Evolutionary conservation across 1,139 yeast species (phyloP).

Genomic region (Groenewaldozyma auringiensis): DNA sequence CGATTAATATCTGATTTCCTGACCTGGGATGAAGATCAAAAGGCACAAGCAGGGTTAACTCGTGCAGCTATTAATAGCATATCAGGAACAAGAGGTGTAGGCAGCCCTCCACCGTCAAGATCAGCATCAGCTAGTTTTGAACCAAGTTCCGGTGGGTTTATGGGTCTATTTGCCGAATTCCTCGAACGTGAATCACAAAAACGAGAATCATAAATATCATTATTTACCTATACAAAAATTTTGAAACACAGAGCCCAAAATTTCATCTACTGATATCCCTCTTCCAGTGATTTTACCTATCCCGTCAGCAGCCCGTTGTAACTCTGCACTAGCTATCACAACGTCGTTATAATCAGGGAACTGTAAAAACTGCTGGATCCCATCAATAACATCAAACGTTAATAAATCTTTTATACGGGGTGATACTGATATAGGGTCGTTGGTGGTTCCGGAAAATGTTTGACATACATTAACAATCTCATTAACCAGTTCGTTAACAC

Average conservation of each 20-base stretch:
- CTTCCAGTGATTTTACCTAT: constrained; percentile 90
- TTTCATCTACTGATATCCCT: constrained; percentile 81
- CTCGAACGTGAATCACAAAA: constrained; percentile 55
- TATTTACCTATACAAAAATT: constrained; percentile 91
- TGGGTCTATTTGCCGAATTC: constrained; percentile 83
- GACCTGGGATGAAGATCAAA: constrained; percentile 82
- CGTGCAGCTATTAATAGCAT: constrained; percentile 31
- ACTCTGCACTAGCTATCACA: constrained; percentile 73
- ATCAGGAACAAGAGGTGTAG: constrained; percentile 11
- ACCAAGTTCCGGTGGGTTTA: constrained; percentile 52
- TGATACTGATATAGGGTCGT: constrained; percentile 46
- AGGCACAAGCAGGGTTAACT: constrained; percentile 72
- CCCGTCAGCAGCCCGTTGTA: constrained; percentile 71
- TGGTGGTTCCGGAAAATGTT: constrained; percentile 25
- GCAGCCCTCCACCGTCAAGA: constrained; percentile 3
- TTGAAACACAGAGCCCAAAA: constrained; percentile 83
- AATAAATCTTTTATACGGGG: constrained; percentile 69
- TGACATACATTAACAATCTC: constrained; percentile 41
- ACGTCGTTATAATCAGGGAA: constrained; percentile 56
- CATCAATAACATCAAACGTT: constrained; percentile 62
- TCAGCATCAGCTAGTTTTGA: constrained; percentile 14
- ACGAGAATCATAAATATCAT: not conserved
- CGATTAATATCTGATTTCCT: constrained; percentile 74
- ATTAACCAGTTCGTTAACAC: constrained; percentile 43
- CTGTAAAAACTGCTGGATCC: constrained; percentile 51